Conservation (phyloP, 257 asterid genomes). For the Solanum corneliomulleri region DNA sequence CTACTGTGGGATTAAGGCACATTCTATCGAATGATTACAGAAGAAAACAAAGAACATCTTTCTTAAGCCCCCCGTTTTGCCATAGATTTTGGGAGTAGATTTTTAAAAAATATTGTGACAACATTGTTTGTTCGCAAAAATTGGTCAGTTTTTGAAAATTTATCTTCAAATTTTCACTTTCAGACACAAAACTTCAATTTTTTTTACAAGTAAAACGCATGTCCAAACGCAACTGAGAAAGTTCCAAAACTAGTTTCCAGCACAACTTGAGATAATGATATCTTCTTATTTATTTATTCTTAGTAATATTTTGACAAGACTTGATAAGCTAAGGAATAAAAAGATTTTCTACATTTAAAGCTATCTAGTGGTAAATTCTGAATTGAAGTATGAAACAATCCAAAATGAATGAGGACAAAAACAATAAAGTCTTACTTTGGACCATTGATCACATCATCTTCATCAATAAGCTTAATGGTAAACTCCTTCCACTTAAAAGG, state of each 20-base stretch:
- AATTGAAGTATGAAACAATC: background rate
- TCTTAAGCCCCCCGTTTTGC: background rate
- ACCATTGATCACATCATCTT: conserved; percentile 64
- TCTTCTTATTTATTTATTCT: background rate
- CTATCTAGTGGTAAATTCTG: background rate
- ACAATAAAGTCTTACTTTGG: conserved; percentile 50
- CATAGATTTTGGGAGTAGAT: background rate
- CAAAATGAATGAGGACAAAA: background rate
- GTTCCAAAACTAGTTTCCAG: background rate
- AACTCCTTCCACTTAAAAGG: conserved; percentile 93
- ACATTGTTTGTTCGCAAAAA: background rate
- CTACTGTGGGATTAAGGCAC: background rate
- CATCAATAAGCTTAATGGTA: conserved; percentile 62
- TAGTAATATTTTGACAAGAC: background rate
- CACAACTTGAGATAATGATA: background rate
- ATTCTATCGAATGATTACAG: background rate
- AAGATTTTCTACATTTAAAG: background rate
- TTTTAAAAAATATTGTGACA: background rate
- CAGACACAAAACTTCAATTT: background rate
- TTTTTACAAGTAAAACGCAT: background rate
- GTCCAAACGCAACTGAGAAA: background rate
- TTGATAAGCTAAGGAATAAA: background rate
- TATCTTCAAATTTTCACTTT: background rate
- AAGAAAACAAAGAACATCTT: background rate
- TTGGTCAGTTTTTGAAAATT: background rate